Percentiles rank a stretch among this genome's conserved stretches.
Conservation (phyloP, 257 asterid genomes). For the Solanum medicagineum region DNA sequence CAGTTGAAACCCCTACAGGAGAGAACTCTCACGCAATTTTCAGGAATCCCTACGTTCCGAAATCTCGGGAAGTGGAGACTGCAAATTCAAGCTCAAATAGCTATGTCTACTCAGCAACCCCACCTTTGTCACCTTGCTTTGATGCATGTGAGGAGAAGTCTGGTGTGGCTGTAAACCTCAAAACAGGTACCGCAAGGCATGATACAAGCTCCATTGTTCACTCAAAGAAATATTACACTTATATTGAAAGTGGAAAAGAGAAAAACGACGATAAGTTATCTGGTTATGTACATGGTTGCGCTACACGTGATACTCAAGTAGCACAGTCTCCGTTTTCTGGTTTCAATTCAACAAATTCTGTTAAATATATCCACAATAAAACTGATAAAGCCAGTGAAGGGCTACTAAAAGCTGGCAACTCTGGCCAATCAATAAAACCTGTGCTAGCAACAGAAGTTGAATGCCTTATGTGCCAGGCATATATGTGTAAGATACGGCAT, state of each 20-base stretch:
- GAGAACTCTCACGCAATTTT: constrained; percentile 60
- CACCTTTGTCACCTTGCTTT: constrained; percentile 63
- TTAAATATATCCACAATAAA: constrained; percentile 30
- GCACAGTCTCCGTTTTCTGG: constrained; percentile 39
- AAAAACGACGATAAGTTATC: constrained; percentile 25
- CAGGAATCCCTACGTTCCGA: constrained; percentile 81
- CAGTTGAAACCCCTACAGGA: constrained; percentile 65
- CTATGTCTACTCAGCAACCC: constrained; percentile 88
- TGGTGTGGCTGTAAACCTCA: constrained; percentile 31
- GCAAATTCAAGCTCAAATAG: constrained; percentile 65
- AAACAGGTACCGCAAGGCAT: constrained; percentile 36
- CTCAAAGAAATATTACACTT: constrained; percentile 56
- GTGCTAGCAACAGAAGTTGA: constrained; percentile 83
- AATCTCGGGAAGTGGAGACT: constrained; percentile 72
- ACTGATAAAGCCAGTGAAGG: constrained; percentile 32
- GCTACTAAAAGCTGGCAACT: constrained; percentile 39
- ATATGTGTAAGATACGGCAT: constrained; percentile 91
- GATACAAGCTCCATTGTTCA: constrained; percentile 27
- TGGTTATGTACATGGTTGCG: constrained; percentile 17
- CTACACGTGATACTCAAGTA: constrained; percentile 32
- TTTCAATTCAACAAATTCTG: constrained; percentile 31
- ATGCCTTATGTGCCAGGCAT: constrained; percentile 82
- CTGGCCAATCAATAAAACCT: constrained; percentile 47
- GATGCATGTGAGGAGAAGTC: constrained; percentile 70
- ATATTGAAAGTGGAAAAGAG: constrained; percentile 51